Percentiles rank a stretch among this genome's conserved stretches.
Evolutionary conservation across 2,329 filamentous ascomycete genomes (phyloP).

Genomic region (Xylariaceae sp.): DNA sequence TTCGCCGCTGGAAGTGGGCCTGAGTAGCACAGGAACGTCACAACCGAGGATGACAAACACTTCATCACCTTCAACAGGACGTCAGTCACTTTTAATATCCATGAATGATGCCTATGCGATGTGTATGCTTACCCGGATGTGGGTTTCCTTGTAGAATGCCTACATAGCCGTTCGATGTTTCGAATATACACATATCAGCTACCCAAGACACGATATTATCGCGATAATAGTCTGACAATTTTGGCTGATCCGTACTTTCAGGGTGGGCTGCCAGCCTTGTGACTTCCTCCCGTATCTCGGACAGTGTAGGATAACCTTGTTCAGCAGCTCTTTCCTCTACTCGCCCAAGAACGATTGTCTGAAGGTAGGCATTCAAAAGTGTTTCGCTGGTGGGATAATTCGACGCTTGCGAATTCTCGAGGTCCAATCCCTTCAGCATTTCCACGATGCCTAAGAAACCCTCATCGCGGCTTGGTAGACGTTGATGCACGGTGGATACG

Average conservation of each 20-base stretch:
- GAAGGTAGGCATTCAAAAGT: slow-evolving; percentile 25
- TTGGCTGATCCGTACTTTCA: too few relatives aligned
- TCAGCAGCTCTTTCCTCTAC: slow-evolving; percentile 13
- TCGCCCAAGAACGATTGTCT: slow-evolving; percentile 4
- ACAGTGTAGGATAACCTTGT: too few relatives aligned
- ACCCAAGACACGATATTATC: too few relatives aligned
- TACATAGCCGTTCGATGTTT: slow-evolving; percentile 17
- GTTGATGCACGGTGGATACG: slow-evolving; percentile 2
- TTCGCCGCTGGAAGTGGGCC: slow-evolving; percentile 4
- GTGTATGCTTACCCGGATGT: slow-evolving; percentile 11
- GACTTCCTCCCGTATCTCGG: too few relatives aligned
- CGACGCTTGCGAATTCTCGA: background rate
- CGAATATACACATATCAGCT: slow-evolving; percentile 21
- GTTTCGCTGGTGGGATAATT: slow-evolving; percentile 26
- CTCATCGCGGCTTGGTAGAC: background rate
- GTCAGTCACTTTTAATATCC: background rate
- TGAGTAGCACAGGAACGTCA: slow-evolving; percentile 25
- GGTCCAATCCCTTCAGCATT: background rate
- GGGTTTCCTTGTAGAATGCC: background rate
- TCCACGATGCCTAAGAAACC: background rate
- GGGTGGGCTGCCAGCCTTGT: too few relatives aligned
- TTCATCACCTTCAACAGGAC: slow-evolving; percentile 25
- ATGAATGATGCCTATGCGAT: background rate
- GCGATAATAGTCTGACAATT: too few relatives aligned
- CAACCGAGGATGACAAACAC: slow-evolving; percentile 29